Evolutionary conservation across 2,329 filamentous ascomycete species (phyloP), one percentile per base, ranked within the genome.

Genomic region (Phialophora verrucosa): DNA sequence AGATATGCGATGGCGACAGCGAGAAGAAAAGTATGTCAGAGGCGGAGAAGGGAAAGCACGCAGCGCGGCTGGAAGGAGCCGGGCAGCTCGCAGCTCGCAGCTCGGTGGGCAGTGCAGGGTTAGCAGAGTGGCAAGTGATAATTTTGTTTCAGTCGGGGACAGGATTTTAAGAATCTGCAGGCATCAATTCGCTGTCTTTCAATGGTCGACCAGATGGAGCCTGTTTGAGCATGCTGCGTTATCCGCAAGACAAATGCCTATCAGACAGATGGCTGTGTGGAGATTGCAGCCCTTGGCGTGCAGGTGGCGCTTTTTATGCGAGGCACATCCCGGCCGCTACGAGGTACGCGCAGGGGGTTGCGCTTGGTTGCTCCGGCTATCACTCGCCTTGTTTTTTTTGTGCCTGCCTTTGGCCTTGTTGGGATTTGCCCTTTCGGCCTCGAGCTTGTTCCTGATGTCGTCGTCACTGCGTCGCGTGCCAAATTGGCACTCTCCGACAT

Each of bases 61-160:
- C 47, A 38, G 31, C 27, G 29, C 25, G n/a, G 59, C 47, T 59
- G 57, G 57, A 50, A 10, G 32, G 27, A 59, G 17, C 57, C 42
- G 44, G 49, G 10, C 23, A 51, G 49, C 38, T n/a, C 6, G 38
- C 49, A 53, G 27, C 27, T 27, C 27, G 27, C 27, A 27, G 4
- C 14, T 53, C 49, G 20, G 23, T 12, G 44, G 35, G 42, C 42
- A 10, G 57, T 59, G 56, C 56, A 60, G n/a, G 29, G 20, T 8
- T n/a, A 38, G 47, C 49, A 51, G 42, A 38, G 59, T 61, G 59
- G 59, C 59, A 35, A 61, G 47, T 35, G 59, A 61, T 51, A 53
- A 51, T 61, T 61, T 61, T 54, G 59, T 61, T 61, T 61, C 59
- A 53, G 47, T 61, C 59, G 29, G n/a, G 47, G 59, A 7, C 47